Evolutionary conservation across 2,329 filamentous ascomycete species (phyloP), one percentile per base, ranked within the genome.

Genomic region (Rhytidhysteron rufulum): DNA sequence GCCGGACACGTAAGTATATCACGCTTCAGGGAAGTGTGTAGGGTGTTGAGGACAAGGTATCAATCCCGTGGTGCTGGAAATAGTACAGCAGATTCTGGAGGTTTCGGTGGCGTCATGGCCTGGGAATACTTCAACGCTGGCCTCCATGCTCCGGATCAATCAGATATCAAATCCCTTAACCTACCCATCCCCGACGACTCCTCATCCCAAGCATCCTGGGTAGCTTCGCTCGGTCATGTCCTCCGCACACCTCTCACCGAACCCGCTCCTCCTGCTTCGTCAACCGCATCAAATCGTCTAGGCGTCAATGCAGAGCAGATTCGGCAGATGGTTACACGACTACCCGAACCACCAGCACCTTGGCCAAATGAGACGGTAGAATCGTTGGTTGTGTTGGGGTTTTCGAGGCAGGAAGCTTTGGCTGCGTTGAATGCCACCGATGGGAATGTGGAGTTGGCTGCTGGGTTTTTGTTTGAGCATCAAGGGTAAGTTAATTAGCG

Each of bases 91-190:
- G n/a, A n/a, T n/a, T n/a, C n/a, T n/a, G 31, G 78, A 1, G 69
- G 70, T 1, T 93, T 95, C 61, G 90, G 89, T 1, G 90, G 90
- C 1, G 82, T 96, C 5, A 93, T 93, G 82, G 88, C 88, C 2
- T 96, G 90, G 90, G 90, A 96, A 68, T 95, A 93, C 62, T 95
- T 91, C 69, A 94, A 95, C 69, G 80, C 83, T 9, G 63, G 62
- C 13, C 54, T 58, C 18, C 49, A 49, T 20, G 58, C 59, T 0
- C 47, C 51, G 1, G 60, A 65, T 30, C 13, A 62, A 9, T 50
- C 53, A 4, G 53, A 63, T 7, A 49, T 61, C 0, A 34, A 53
- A 2, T 33, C 34, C 0, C 48, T 58, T 4, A 50, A 55, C 0
- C 33, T 20, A 2, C 15, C 29, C 8, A 20, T 60, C 1, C 44